Base-by-base conservation (phyloP, 2,329 filamentous ascomycete genomes). In the Aspergillus ruber region DNA sequence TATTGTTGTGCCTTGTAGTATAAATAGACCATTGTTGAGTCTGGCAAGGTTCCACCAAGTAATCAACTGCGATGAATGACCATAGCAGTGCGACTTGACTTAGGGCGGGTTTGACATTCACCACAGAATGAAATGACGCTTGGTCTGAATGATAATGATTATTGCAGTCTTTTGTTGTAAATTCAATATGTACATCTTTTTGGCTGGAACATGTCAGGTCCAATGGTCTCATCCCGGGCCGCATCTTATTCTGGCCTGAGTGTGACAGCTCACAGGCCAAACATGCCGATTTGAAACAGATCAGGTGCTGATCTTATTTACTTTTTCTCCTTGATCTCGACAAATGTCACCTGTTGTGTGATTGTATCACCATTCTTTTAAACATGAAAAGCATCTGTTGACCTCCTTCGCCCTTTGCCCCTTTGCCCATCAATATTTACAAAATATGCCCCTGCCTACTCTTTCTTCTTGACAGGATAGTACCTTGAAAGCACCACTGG, bases 21-120 rank as follows among this genome's bases (percentile, higher is more conserved):
- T 54, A 58, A 58, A 55, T 61, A 60, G 60, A 61, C 52, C 10
- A 9, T 42, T 51, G 38, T 50, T 43, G 48, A 53, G 54, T 55
- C 56, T 60, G 51, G 45, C 52, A 48, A 56, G 48, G 53, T 50
- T 55, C 47, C 44, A 42, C 25, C 21, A 42, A 41, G 40, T 42
- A 42, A 42, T 39, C 36, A 18, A 18, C 36, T 12, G 15, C 36
- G 17, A 29, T 29, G 25, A 10, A 29, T 12, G 25, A 5, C 25
- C 10, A 12, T 29, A 12, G 25, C 25, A 29, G 25, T 29, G 25
- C 25, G 25, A 29, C 25, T 39, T 18, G 36, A 12, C 15, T 20
- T 39, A 39, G 17, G 36, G 36, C 17, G 36, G 17, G 18, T 20
- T 39, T 39, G 15, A 13, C 18, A 39, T 18, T 39, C 36, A 10